Evolutionary conservation across 1,284 basidiomycete genomes (phyloP).

Genomic region (Rhodotorula sp.): DNA sequence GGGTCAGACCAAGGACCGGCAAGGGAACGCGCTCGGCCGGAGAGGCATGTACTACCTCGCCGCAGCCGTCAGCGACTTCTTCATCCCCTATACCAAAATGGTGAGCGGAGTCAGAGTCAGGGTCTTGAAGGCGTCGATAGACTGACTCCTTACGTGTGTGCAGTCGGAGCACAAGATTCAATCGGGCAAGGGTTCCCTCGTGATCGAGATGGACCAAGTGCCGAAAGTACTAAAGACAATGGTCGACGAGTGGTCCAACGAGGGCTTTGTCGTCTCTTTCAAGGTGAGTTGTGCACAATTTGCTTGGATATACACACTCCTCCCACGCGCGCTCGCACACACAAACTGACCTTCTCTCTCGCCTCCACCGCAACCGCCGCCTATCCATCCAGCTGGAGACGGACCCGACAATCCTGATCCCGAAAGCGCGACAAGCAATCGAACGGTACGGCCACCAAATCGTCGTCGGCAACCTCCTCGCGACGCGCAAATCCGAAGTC

Average conservation of each 20-base stretch:
- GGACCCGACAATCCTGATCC: constrained; percentile 74
- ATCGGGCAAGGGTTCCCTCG: constrained; percentile 84
- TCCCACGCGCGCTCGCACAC: not conserved
- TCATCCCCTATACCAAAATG: constrained; percentile 84
- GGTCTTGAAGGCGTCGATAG: not conserved
- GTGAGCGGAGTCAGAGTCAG: constrained; percentile 54
- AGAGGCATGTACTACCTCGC: constrained; percentile 91
- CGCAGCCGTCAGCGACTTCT: constrained; percentile 97
- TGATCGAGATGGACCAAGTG: constrained; percentile 98
- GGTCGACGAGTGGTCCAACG: constrained; percentile 88
- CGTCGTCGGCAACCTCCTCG: constrained; percentile 92
- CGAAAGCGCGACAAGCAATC: constrained; percentile 83
- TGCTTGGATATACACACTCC: not conserved
- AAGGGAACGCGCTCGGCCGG: constrained; percentile 65
- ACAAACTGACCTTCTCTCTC: not conserved
- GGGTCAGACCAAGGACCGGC: constrained; percentile 51
- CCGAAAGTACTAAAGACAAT: constrained; percentile 91
- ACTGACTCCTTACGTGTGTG: not conserved
- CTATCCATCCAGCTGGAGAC: constrained; percentile 75
- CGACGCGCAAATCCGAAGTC: constrained; percentile 84
- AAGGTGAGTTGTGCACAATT: constrained; percentile 61
- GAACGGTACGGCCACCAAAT: constrained; percentile 95
- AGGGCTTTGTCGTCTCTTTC: constrained; percentile 93
- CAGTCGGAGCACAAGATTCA: constrained; percentile 98
- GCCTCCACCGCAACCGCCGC: not conserved